Evolutionary conservation across 2,329 filamentous ascomycete genomes (phyloP).

Genomic region (Anisogramma anomala): DNA sequence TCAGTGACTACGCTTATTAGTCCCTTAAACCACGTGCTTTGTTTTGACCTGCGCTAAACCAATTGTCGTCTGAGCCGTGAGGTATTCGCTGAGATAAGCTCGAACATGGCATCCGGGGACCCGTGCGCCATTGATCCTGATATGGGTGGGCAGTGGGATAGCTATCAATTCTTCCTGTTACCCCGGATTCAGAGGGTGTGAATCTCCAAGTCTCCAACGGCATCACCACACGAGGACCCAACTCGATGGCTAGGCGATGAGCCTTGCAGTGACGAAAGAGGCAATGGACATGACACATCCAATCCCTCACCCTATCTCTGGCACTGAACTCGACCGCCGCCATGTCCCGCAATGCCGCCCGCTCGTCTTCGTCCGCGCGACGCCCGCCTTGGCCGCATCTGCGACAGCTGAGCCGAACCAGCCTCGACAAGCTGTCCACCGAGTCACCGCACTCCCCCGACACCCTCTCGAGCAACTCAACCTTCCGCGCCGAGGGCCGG

Average conservation of each 20-base stretch:
- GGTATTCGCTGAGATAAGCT: no score
- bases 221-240: background rate
- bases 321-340: background rate
- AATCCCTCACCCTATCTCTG: background rate
- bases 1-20: no score
- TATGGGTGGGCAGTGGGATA: constrained; percentile 3
- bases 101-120: no score
- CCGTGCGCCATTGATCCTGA: no score
- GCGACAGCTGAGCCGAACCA: constrained; percentile 39
- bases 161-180: constrained; percentile 5
- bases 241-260: background rate
- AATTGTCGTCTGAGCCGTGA: no score
- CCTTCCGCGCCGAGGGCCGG: constrained; percentile 25
- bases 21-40: no score
- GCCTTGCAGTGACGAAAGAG: background rate
- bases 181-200: background rate
- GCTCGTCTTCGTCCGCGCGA: constrained; percentile 30
- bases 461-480: constrained; percentile 39
- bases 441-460: constrained; percentile 32
- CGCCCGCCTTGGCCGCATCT: constrained; percentile 42
- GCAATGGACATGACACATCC: constrained; percentile 2
- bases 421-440: constrained; percentile 32
- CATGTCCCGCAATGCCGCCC: constrained; percentile 32
- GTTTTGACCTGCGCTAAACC: no score
- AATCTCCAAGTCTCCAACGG: background rate